Conservation (phyloP, 306 rosid species). For the Ammopiptanthus mongolicus region DNA sequence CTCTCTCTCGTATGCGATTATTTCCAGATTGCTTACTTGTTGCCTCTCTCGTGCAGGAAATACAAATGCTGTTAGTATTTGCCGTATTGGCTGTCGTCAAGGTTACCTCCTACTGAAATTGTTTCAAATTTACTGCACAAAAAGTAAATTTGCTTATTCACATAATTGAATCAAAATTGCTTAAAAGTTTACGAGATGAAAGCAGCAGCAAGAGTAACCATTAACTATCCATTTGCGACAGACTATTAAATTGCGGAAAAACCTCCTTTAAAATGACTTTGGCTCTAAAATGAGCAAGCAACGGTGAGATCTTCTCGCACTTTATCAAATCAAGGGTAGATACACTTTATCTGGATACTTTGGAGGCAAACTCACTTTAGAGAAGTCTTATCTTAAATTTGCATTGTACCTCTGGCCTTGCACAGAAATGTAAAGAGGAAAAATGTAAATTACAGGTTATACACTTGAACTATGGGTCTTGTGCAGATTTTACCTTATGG, state of each 20-base stretch:
- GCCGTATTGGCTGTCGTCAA: conserved; percentile 52
- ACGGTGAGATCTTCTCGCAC: too few relatives aligned
- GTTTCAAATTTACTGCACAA: not conserved
- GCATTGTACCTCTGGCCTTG: not conserved
- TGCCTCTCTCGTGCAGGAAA: conserved; percentile 45
- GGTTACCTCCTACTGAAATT: conserved; percentile 42
- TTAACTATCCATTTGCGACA: not conserved
- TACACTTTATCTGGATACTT: too few relatives aligned
- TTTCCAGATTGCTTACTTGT: not conserved
- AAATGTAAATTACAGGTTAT: not conserved
- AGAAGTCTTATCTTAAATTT: not conserved
- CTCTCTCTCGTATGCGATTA: not conserved
- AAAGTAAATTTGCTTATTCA: not conserved
- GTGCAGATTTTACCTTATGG: not conserved
- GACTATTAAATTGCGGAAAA: too few relatives aligned
- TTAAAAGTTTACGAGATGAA: not conserved
- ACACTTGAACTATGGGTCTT: not conserved
- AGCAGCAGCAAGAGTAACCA: not conserved
- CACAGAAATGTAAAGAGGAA: not conserved
- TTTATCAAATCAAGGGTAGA: too few relatives aligned
- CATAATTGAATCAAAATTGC: not conserved
- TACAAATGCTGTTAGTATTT: conserved; percentile 60
- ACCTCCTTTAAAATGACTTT: too few relatives aligned
- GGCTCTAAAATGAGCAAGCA: too few relatives aligned
- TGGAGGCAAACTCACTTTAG: too few relatives aligned